Evolutionary conservation across 2,329 filamentous ascomycete genomes (phyloP), one percentile per base, ranked within the genome.

Genomic region (Trichoderma koningiopsis): DNA sequence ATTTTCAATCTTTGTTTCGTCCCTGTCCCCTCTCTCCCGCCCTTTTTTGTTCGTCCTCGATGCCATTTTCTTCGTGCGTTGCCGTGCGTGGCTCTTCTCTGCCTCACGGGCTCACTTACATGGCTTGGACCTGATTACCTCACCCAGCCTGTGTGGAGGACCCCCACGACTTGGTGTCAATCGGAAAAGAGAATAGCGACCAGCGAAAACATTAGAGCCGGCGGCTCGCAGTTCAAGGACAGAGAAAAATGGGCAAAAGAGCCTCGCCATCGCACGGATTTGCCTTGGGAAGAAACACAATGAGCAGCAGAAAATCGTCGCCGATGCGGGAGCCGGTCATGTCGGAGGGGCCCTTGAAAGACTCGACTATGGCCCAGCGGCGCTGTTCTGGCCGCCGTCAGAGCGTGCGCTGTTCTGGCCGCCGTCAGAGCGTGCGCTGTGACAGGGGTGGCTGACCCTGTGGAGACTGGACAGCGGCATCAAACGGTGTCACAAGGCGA

Each of bases 1-100:
- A 71, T 74, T 76, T 49, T 75, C 70, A 60, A 72, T 70, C 71
- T 70, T 75, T 71, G 74, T 68, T 66, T 70, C 68, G 68, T 53
- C 63, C 70, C 70, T 52, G 37, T 72, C 69, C 71, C 72, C 70
- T 72, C 29, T 67, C 67, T 56, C 22, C 59, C 49, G 52, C 57
- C 47, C 61, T 22, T 33, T 68, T 57, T 61, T 65, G 53, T 14
- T 49, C 68, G 19, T 37, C 62, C 68, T 68, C 68, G 53, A 72
- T 72, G 67, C 66, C 43, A 16, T 68, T 67, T 68, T 70, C 56
- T 62, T 52, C 49, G 62, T 60, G 68, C 56, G 68, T 70, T 70
- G 68, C 63, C 57, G 37, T 61, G 62, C 62, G 68, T 68, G 68
- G 68, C 68, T 68, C 47, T 35, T 61, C 29, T 60, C 52, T 47